Base-by-base conservation (phyloP, 495 filamentous ascomycete species). In the Penicillium cosmopolitanum region DNA sequence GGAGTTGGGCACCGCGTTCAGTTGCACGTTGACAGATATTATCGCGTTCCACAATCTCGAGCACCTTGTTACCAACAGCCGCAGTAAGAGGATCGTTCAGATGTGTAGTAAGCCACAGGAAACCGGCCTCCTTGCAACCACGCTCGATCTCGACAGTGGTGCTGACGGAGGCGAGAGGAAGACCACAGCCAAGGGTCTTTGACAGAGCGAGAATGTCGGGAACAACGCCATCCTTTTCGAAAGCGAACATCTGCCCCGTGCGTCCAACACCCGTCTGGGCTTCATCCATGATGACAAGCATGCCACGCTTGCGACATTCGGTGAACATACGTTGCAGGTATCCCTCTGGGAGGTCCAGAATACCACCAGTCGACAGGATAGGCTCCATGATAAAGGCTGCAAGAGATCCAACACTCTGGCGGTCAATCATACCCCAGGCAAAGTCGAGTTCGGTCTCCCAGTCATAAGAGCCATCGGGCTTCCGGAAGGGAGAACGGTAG, bases 381-480 rank as follows among this genome's bases (percentile, higher is more conserved):
- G 76, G 79, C 62, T 85, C 82, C 23, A 84, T 70, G 51, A 86
- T 80, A 43, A 80, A 77, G 1, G 82, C 82, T 10, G 82, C 82
- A 2, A 86, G 75, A 0, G 81, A 84, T 3, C 83, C 83, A 31
- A 73, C 75, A n/a, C 75, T 79, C 53, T 80, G 77, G 4, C 71
- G 67, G 56, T 85, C 82, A 10, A 86, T 72, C 64, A 85, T 65
- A 15, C 66, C 67, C 76, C 81, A 85, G 4, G 77, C 81, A 52
- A 78, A 84, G 2, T 84, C 77, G 47, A 86, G 66, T 62, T 86
- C 83, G 0, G 79, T 66, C 51, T 81, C 73, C 83, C 82, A 87
- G 65, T 85, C 83, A 43, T 87, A 82, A 0, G 74, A 74, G 2
- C 82, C 80, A 55, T 84, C 78, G 0, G 70, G 21, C n/a, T 73